These are phyloP conservation scores for Pythium brassicae DNA, from an alignment of 352 stramenopile species.

Conservation along the genomic window DNA sequence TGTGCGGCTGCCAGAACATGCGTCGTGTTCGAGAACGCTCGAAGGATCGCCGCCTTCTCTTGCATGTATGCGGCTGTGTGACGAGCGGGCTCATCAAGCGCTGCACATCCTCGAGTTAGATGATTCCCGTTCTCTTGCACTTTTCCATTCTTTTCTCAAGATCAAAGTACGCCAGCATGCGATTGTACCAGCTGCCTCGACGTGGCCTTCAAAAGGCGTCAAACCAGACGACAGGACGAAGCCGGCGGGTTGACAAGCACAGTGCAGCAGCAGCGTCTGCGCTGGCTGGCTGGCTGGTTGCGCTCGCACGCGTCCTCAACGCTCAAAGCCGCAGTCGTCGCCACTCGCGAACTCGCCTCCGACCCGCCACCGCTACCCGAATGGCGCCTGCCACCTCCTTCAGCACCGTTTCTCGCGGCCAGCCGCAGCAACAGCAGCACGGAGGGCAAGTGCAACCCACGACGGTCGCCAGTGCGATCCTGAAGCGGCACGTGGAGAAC, in stretches of 20 bases:
- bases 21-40: too few species aligned
- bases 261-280: background rate
- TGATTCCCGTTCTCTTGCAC: too few species aligned
- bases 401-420: background rate
- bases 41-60: too few species aligned
- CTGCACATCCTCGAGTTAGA: too few species aligned
- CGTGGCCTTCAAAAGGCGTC: background rate
- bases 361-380: too few species aligned
- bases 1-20: too few species aligned
- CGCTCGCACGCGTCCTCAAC: background rate
- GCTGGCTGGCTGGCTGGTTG: background rate
- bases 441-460: slow-evolving; percentile 5
- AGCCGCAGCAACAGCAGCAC: background rate
- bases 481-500: slow-evolving; percentile 44
- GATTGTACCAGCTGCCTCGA: too few species aligned
- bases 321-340: too few species aligned
- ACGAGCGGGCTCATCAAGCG: too few species aligned
- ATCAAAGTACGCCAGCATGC: background rate
- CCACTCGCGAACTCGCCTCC: too few species aligned
- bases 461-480: slow-evolving; percentile 35
- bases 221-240: slow-evolving; percentile 1
- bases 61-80: too few species aligned
- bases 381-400: background rate
- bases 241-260: background rate
- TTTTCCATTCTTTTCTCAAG: background rate